Base-by-base conservation (phyloP, 2,329 filamentous ascomycete species). In the Ceratocystis papillata region DNA sequence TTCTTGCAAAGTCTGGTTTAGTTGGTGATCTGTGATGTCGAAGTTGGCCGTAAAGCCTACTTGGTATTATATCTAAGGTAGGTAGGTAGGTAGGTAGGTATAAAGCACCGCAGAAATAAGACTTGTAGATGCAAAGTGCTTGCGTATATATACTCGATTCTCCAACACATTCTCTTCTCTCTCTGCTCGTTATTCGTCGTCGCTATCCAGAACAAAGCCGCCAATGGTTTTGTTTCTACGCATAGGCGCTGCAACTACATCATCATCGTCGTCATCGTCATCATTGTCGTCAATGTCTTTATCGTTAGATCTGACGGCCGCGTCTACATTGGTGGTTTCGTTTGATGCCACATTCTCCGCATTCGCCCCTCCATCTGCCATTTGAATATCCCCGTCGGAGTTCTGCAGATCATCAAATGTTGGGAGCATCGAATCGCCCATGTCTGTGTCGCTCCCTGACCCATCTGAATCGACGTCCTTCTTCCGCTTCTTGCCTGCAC, bases 401-500 rank as follows among this genome's bases (percentile, higher is more conserved):
- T 57, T 48, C 45, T 45, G 12, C 30, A 22, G 7, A 44, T 65
- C 63, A 41, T 65, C 63, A 41, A 65, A 65, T 3, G 63, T 65
- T 50, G 63, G 63, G 1, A 65, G 41, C 64, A 66, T 59, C 25
- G 50, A 53, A 61, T 67, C 65, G n/a, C 10, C 62, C 50, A 64
- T 64, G 22, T 67, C 66, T 15, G 64, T 63, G 3, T 64, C 66
- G n/a, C 63, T 67, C 25, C 2, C 48, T 4, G 59, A 59, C 22
- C 64, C 67, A 6, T 64, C 60, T 45, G 59, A 62, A 8, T 65
- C 60, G n/a, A 55, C n/a, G 17, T 25, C 59, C 55, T 61, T 62
- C 53, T 68, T 68, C 41, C 67, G 50, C 53, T 68, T 68, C 60
- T 41, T 33, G 50, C n/a, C 48, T 33, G 48, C 64, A 53, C 48